A percentile compares a stretch with the other conserved stretches of the same genome.
These are phyloP conservation scores for Gyromitra esculenta DNA, from an alignment of 2,329 filamentous ascomycete species.

Conservation along the genomic window DNA sequence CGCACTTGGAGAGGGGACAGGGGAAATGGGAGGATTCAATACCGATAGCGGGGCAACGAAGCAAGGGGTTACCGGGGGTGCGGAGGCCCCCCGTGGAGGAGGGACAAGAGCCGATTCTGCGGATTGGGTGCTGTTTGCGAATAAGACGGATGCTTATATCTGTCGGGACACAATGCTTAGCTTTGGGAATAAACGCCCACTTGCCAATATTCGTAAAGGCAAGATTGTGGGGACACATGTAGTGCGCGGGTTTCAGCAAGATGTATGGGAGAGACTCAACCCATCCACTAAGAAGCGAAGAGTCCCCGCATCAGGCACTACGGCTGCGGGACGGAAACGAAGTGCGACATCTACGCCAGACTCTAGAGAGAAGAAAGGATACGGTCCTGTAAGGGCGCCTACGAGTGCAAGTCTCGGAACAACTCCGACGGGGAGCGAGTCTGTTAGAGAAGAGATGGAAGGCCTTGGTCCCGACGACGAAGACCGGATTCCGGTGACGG, in stretches of 20 bases:
- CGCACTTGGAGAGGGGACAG: conserved; percentile 22
- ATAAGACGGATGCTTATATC: conserved; percentile 79
- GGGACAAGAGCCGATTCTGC: conserved; percentile 37
- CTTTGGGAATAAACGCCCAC: conserved; percentile 69
- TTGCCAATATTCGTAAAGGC: conserved; percentile 85
- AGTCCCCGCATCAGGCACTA: conserved; percentile 40
- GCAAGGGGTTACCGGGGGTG: conserved; percentile 1
- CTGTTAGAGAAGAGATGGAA: conserved; percentile 36
- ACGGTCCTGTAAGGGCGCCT: background rate
- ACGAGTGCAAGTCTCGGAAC: conserved; percentile 20
- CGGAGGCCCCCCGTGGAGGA: conserved; percentile 10
- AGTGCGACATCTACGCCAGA: conserved; percentile 56
- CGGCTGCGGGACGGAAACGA: conserved; percentile 34
- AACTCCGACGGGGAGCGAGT: background rate
- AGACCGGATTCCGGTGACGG: conserved; percentile 74
- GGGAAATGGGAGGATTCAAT: conserved; percentile 38
- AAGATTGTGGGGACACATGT: conserved; percentile 84
- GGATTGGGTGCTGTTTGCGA: conserved; percentile 78
- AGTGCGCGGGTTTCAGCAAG: conserved; percentile 85
- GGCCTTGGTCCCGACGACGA: conserved; percentile 50
- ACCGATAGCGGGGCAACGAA: conserved; percentile 16
- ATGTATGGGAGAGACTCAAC: conserved; percentile 78
- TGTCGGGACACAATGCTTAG: conserved; percentile 80
- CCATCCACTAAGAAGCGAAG: conserved; percentile 60
- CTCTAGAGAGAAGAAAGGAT: conserved; percentile 58